Base-by-base conservation (phyloP, 805 yeast species). In the Metschnikowia dekortorum region DNA sequence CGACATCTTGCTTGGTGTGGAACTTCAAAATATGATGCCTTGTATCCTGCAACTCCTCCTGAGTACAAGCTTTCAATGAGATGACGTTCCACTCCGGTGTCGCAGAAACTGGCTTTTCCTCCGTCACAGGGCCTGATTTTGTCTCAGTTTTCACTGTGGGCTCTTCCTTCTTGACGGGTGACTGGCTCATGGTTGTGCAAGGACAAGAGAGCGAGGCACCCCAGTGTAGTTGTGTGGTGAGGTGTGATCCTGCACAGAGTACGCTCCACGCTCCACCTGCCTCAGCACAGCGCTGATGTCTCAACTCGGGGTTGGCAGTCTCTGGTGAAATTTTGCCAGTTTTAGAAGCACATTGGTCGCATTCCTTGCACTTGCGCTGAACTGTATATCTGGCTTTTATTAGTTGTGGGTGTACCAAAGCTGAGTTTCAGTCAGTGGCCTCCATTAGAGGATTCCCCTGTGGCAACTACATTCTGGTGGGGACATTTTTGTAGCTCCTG, bases 21-120 rank as follows among this genome's bases (percentile, higher is more conserved):
- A 92, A 89, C 66, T 85, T 85, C 69, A 91, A 67, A 26, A 92
- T 78, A 65, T 92, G 97, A 54, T 83, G 85, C 52, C 95, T 78
- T 44, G 84, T 77, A 53, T 85, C 87, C 42, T 81, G 82, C 32
- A 89, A 66, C 47, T 89, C 96, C 41, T 84, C 84, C 49, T 75
- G 71, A 0, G 88, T 75, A 58, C 92, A 87, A 10, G 94, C 86
- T 54, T 83, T 81, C 59, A 92, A 75, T 1, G 84, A 81, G 58
- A 82, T 82, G 53, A 76, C 73, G 56, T 72, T 75, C 77, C 78
- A 73, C 45, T 69, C 76, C 7, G 46, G 45, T 22, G 35, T 29
- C 10, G 50, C 47, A 7, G 49, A 11, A 11, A 40, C 33, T 7
- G 31, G 47, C 32, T 35, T 44, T 28, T 44, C 46, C 29, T 44